Evolutionary conservation across 2,329 filamentous ascomycete genomes (phyloP).

Genomic region (Ilyonectria destructans): DNA sequence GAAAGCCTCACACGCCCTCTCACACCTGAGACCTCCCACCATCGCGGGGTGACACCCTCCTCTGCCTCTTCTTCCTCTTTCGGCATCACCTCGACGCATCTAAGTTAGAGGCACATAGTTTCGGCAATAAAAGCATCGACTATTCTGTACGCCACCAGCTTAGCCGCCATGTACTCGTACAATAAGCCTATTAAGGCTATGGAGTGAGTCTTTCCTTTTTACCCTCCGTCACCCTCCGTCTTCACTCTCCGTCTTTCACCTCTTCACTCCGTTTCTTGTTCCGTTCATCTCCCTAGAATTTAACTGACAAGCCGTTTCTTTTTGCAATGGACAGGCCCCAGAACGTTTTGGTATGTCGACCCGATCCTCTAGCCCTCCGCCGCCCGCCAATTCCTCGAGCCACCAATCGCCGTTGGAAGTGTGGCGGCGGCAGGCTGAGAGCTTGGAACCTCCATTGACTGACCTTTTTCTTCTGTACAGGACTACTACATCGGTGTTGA

Average conservation of each 20-base stretch:
- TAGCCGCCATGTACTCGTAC: slow-evolving; percentile 54
- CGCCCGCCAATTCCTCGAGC: slow-evolving; percentile 12
- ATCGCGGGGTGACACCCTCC: slow-evolving; percentile 44
- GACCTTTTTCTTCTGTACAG: slow-evolving; percentile 50
- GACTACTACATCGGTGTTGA: slow-evolving; percentile 88
- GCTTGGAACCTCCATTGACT: slow-evolving; percentile 31
- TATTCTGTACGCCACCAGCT: slow-evolving; percentile 30
- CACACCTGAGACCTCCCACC: slow-evolving; percentile 37
- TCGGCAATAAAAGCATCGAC: slow-evolving; percentile 37
- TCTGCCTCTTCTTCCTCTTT: slow-evolving; percentile 42
- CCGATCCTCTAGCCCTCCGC: slow-evolving; percentile 1
- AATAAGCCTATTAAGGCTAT: slow-evolving; percentile 58
- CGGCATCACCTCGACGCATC: slow-evolving; percentile 38
- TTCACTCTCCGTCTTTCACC: slow-evolving; percentile 21
- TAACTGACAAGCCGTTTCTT: slow-evolving; percentile 30
- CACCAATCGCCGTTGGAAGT: slow-evolving; percentile 24
- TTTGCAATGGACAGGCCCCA: slow-evolving; percentile 54
- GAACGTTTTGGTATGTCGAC: slow-evolving; percentile 52
- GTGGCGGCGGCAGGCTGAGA: slow-evolving; percentile 10
- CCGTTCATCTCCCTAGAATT: slow-evolving; percentile 25
- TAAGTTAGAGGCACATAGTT: slow-evolving; percentile 36
- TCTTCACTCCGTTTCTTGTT: slow-evolving; percentile 16
- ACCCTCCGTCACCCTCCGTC: slow-evolving; percentile 18
- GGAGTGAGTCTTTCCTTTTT: slow-evolving; percentile 53
- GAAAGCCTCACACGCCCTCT: slow-evolving; percentile 34